Evolutionary conservation across 129 eudicot species (phyloP).

Genomic region (Lactuca saligna): DNA sequence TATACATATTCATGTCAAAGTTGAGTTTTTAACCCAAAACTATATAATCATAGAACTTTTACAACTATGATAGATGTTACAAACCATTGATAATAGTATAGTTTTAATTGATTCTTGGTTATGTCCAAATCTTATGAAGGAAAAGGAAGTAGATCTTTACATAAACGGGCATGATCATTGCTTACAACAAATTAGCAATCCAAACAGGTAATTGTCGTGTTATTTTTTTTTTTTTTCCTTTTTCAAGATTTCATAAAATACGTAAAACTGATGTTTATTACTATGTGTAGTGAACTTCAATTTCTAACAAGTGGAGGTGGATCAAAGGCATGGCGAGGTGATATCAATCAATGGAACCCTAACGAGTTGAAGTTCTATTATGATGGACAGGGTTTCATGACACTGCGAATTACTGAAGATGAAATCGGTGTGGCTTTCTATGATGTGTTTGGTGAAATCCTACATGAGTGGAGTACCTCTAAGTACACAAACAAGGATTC

Average conservation of each 20-base stretch:
- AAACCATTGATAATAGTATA: neutral
- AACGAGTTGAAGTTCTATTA: conserved; percentile 61
- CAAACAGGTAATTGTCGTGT: conserved; percentile 41
- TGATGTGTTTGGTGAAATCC: conserved; percentile 55
- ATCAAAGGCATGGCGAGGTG: conserved; percentile 88
- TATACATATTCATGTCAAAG: too few species aligned
- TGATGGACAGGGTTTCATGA: conserved; percentile 93
- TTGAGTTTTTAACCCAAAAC: too few species aligned
- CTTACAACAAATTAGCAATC: conserved; percentile 63
- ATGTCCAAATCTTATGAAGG: conserved; percentile 41
- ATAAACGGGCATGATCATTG: conserved; percentile 94
- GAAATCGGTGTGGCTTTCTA: conserved; percentile 45
- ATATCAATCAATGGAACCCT: conserved; percentile 34
- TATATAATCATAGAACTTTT: too few species aligned
- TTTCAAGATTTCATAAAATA: neutral
- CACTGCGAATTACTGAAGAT: conserved; percentile 41
- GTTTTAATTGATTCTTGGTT: neutral
- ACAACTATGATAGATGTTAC: neutral
- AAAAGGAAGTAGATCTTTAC: conserved; percentile 70
- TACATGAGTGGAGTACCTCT: conserved; percentile 66
- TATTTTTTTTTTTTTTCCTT: neutral
- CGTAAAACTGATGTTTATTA: neutral
- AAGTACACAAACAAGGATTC: conserved; percentile 32
- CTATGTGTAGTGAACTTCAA: conserved; percentile 56
- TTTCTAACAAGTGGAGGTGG: conserved; percentile 90